A percentile compares a stretch with the other conserved stretches of the same genome.
phyloP scores from a whole-genome alignment of 345 rosid species.

The Brassica cretica region DNA sequence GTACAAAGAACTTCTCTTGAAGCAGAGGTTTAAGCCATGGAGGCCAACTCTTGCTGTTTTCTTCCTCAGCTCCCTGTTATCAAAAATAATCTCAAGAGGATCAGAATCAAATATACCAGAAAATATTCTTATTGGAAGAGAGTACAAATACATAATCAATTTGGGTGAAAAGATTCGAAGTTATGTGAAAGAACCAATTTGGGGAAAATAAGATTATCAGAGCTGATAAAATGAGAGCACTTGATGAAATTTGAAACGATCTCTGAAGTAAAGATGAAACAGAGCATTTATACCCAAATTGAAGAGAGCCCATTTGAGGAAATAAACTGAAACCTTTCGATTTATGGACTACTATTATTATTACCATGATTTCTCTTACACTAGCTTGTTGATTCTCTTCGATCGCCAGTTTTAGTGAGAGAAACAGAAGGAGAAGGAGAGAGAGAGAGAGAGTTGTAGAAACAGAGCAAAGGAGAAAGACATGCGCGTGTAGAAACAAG shows the following conservation, averaged over 20 bases:
- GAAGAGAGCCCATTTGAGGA: conserved; percentile 10
- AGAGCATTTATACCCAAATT: conserved; percentile 21
- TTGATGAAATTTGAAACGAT: conserved; percentile 2
- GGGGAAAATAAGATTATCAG: not conserved
- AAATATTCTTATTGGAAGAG: not conserved
- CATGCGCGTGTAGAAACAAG: conserved; percentile 31
- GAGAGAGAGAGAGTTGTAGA: conserved; percentile 8
- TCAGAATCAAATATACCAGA: not conserved
- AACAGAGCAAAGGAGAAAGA: conserved; percentile 10
- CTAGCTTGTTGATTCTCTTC: conserved; percentile 47
- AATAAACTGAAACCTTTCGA: not conserved
- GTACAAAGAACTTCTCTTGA: conserved; percentile 74
- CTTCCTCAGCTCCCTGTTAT: conserved; percentile 61
- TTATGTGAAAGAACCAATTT: conserved; percentile 1
- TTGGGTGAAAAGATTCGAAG: not conserved
- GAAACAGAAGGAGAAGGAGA: not conserved
- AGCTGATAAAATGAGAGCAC: conserved; percentile 3
- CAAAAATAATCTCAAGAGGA: not conserved
- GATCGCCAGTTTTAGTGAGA: conserved; percentile 63
- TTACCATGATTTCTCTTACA: conserved; percentile 59
- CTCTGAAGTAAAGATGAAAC: conserved; percentile 21
- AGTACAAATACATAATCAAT: not conserved
- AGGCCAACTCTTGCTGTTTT: conserved; percentile 68
- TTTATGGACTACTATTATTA: not conserved
- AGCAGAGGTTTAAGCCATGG: conserved; percentile 80